Evolutionary conservation across 1,284 basidiomycete species (phyloP).

Genomic region (Malassezia pachydermatis): DNA sequence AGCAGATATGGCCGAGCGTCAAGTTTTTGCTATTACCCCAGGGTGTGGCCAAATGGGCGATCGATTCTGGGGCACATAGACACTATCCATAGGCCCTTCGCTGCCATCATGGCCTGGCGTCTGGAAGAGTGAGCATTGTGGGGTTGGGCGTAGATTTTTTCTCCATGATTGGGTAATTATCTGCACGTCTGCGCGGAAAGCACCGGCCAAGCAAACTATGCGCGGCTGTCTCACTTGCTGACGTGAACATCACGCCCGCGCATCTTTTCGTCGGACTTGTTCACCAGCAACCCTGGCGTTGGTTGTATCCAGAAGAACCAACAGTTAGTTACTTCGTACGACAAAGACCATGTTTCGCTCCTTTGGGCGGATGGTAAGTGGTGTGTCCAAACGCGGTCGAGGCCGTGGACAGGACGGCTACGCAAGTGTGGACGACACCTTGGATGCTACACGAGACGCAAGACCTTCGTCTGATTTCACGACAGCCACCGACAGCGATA

Average conservation of each 20-base stretch:
- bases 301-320: too few relatives aligned
- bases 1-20: slow-evolving; percentile 17
- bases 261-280: too few relatives aligned
- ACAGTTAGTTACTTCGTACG: too few relatives aligned
- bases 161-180: neutral
- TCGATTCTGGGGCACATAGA: slow-evolving; percentile 37
- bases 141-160: neutral
- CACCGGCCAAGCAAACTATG: too few relatives aligned
- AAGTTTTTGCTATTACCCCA: slow-evolving; percentile 41
- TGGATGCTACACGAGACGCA: slow-evolving; percentile 20
- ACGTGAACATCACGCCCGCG: too few relatives aligned
- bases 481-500: too few relatives aligned
- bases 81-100: neutral
- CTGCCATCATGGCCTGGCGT: neutral
- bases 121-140: neutral
- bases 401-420: slow-evolving; percentile 28
- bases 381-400: slow-evolving; percentile 39
- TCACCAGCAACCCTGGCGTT: too few relatives aligned
- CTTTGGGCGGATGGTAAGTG: slow-evolving; percentile 42
- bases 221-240: too few relatives aligned
- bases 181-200: too few relatives aligned
- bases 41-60: slow-evolving; percentile 43
- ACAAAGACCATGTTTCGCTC: slow-evolving; percentile 44
- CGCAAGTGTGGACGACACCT: slow-evolving; percentile 24
- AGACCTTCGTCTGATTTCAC: too few relatives aligned